Evolutionary conservation across 139 green algal species (phyloP), one percentile per base, ranked within the genome.

Genomic region (Nannochloris sp.): DNA sequence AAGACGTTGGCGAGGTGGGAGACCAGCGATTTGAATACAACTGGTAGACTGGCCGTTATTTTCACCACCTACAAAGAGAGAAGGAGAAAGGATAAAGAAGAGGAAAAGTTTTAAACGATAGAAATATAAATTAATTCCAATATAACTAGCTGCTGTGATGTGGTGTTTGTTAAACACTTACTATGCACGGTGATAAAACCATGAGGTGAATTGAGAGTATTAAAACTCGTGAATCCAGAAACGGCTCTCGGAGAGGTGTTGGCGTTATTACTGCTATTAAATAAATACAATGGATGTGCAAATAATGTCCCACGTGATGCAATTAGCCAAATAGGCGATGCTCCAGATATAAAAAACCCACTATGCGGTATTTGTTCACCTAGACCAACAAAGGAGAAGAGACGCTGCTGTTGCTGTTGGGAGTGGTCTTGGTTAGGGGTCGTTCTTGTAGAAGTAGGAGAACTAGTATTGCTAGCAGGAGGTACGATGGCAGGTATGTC

Each of bases 151-250:
- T n/a, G n/a, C n/a, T n/a, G n/a, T n/a, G n/a, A n/a, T n/a, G n/a
- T n/a, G n/a, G n/a, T n/a, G n/a, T n/a, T n/a, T n/a, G n/a, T n/a
- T n/a, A n/a, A n/a, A n/a, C 29, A 34, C 65, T n/a, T 46, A 72
- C 65, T 36, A 25, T 35, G 45, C 6, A 46, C 62, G 19, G 77
- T 61, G 3, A 95, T 86, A 71, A 94, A 95, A 48, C 34, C 24
- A 32, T 82, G 65, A 14, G 78, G 75, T 57, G 85, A 96, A 73
- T 94, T 91, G 55, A 79, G 51, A 66, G 96, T 95, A 83, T 97
- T 87, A 73, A 97, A 96, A 15, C 86, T 66, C 2, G 88, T 87
- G 57, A 97, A 89, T 0, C 70, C 66, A 2, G 63, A 54, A 4
- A 90, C 68, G 4, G 68, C 10, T 3, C 64, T 72, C n/a, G n/a